Conservation (phyloP, 129 eudicot genomes). For the Cynara cardunculus region DNA sequence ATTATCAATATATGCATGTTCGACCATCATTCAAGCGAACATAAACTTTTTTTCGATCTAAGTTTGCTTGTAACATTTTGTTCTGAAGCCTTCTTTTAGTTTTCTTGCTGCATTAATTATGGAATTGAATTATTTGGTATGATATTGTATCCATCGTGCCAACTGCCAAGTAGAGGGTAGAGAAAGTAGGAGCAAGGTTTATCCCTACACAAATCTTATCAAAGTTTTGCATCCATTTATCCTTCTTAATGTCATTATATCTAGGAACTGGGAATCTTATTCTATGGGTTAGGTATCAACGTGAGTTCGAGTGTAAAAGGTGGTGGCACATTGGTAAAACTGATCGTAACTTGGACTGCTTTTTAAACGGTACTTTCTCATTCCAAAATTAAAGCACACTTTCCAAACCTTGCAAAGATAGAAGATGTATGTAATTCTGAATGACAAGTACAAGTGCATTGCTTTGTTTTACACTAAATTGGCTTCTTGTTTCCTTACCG, state of each 20-base stretch:
- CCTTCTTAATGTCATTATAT: background rate
- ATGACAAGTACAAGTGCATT: background rate
- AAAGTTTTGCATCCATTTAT: background rate
- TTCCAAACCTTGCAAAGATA: background rate
- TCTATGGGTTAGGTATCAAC: conserved; percentile 2
- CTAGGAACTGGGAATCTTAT: background rate
- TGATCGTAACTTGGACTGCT: background rate
- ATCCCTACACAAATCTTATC: background rate
- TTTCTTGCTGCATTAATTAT: background rate
- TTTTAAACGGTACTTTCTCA: background rate
- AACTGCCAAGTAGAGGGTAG: background rate
- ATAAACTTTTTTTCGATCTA: background rate
- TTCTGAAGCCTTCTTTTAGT: background rate
- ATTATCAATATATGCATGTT: background rate
- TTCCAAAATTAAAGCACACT: background rate
- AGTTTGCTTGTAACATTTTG: background rate
- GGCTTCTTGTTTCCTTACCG: background rate
- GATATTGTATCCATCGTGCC: background rate
- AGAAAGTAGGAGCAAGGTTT: background rate
- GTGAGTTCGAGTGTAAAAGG: conserved; percentile 3
- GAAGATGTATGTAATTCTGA: background rate
- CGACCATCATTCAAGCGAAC: background rate
- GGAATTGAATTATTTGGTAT: conserved; percentile 5
- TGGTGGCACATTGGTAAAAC: background rate
- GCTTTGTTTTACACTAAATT: background rate